Base-by-base conservation (phyloP, 2,329 filamentous ascomycete species). In the Stagonosporopsis vannaccii region DNA sequence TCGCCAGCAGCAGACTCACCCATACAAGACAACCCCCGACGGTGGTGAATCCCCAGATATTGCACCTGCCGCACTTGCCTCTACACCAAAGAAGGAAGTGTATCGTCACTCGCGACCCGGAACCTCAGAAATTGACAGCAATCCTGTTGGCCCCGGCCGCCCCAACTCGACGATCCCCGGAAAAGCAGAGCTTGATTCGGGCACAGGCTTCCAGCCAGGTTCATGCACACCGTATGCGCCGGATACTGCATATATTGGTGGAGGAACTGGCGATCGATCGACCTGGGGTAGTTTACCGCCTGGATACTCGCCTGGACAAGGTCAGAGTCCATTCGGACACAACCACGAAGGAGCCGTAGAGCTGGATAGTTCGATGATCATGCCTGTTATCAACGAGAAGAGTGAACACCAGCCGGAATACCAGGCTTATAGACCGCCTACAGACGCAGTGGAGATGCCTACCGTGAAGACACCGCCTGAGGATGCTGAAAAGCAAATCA, bases 231-330 rank as follows among this genome's bases (percentile, higher is more conserved):
- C 71, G 2, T 67, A 66, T 26, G 65, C 60, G 8, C 72, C 73
- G 25, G 62, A 74, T 41, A 62, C 65, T 1, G 71, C 74, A 26
- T 71, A 68, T 8, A 58, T 74, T 1, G 71, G 72, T 7, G 72
- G 71, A 19, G 71, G 71, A 30, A 72, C 62, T 20, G 61, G 59
- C 1, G 54, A 63, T 7, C 48, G 59, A 6, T 59, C 51, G 1
- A 67, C 62, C 1, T 75, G 71, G 71, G 66, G 62, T 2, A 70
- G 61, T 30, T 62, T 66, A 39, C 72, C 70, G 33, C 70, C 69
- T 6, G 65, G 66, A 3, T 74, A 75, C 51, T 71, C 68, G 25
- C 69, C 71, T 1, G 67, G 55, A 4, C 56, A 56, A 35, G 61
- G 57, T 30, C 49, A 52, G 33, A 39, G 44, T 35, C 26, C 44